A percentile compares a stretch with the other conserved stretches of the same genome.
Conservation (phyloP, 495 filamentous ascomycete genomes). For the Pyrenopolyporus hunteri region DNA sequence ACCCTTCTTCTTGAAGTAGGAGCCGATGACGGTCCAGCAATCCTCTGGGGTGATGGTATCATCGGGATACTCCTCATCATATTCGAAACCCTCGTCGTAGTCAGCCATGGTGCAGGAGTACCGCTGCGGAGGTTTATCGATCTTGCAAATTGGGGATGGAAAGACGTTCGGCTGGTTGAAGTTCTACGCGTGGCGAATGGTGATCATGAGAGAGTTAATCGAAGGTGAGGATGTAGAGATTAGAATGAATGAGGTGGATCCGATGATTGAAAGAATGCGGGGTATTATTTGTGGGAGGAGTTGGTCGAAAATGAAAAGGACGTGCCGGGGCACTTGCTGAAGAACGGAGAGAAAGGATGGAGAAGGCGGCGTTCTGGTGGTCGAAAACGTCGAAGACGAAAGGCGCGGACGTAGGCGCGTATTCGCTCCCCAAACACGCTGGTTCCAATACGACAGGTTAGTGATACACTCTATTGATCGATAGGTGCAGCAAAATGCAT, state of each 20-base stretch:
- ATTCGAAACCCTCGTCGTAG: conserved; percentile 45
- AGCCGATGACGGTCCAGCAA: conserved; percentile 95
- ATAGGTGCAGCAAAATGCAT: background rate
- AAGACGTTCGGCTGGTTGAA: background rate
- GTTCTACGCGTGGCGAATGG: background rate
- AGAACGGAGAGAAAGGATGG: background rate
- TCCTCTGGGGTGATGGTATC: conserved; percentile 88
- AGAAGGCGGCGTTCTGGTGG: background rate
- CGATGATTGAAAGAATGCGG: background rate
- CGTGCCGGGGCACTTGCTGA: background rate
- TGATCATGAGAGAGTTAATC: conserved; percentile 11
- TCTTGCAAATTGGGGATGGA: background rate
- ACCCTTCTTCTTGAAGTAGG: conserved; percentile 94
- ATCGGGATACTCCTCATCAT: conserved; percentile 56
- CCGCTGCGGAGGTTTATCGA: background rate
- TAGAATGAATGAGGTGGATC: background rate
- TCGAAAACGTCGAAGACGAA: background rate
- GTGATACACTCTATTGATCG: background rate
- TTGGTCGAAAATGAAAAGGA: background rate
- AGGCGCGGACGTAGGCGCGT: conserved; percentile 7
- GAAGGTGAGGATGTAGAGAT: background rate
- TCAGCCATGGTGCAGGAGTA: conserved; percentile 34
- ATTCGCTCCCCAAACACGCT: background rate
- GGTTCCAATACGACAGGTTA: conserved; percentile 4
- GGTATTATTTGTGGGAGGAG: background rate